Base-by-base conservation (phyloP, 768 basidiomycete genomes). In the Cyclocybe aegerita region DNA sequence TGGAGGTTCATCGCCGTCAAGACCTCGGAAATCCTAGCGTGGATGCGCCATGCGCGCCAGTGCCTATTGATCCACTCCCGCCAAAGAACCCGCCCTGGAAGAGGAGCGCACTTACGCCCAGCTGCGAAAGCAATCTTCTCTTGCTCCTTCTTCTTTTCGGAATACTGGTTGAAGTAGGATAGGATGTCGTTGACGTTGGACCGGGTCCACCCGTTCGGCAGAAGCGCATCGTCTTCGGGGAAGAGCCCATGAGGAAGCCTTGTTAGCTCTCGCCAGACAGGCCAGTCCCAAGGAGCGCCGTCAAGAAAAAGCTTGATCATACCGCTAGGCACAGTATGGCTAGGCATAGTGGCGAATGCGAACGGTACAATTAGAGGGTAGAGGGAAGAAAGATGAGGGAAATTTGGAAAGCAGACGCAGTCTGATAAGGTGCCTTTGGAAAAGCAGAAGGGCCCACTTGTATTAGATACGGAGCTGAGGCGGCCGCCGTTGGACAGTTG, bases 21-120 rank as follows among this genome's bases (percentile, higher is more conserved):
- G n/a, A 54, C 43, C 0, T 23, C 32, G 7, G 39, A 37, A 12
- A 63, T 59, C 3, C 23, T 50, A 3, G 17, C 33, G 11, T 63
- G 53, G 1, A 55, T 51, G 1, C 52, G 39, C 30, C 49, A 29
- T 0, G 40, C 3, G 9, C 40, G 48, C 47, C 54, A 62, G n/a
- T 31, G 3, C 2, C 6, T 1, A 1, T n/a, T 53, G n/a, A 60
- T 50, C 43, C 49, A 57, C 6, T 46, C 31, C 9, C 49, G 8
- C 50, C 52, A 63, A 0, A 41, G 12, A 7, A 49, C 46, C 9
- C 56, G 50, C 23, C 62, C 62, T 12, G 60, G 60, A 9, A 53
- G 37, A n/a, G 17, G 48, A 1, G 44, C 31, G 4, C 41, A 41
- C 3, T 33, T 23, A 4, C 12, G 12, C 4, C 7, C 6, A 1